Evolutionary conservation across 2,329 filamentous ascomycete species (phyloP).

Genomic region (Incumbomyces delicatus): DNA sequence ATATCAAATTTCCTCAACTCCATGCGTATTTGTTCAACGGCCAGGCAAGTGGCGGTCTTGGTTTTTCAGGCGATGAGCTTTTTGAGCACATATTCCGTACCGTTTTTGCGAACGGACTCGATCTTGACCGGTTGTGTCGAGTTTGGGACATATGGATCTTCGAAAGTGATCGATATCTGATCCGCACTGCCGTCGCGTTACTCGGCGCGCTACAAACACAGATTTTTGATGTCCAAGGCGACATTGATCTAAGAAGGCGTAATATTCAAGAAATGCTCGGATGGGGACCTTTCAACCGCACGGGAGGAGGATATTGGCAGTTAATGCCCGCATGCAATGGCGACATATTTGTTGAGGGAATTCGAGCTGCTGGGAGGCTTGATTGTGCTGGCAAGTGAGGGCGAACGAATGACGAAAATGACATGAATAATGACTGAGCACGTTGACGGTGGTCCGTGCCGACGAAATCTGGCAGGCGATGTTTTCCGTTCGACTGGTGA

Average conservation of each 20-base stretch:
- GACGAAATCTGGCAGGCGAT: neutral
- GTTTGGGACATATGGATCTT: slow-evolving; percentile 55
- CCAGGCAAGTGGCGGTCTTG: slow-evolving; percentile 19
- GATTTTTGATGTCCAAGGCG: slow-evolving; percentile 29
- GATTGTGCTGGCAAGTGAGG: slow-evolving; percentile 18
- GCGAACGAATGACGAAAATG: slow-evolving; percentile 1
- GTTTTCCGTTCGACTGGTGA: neutral
- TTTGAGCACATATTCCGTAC: slow-evolving; percentile 46
- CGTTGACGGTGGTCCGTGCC: neutral
- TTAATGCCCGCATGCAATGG: slow-evolving; percentile 30
- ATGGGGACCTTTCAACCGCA: slow-evolving; percentile 27
- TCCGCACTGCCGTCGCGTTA: slow-evolving; percentile 36
- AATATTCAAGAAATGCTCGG: slow-evolving; percentile 24
- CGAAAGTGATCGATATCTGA: slow-evolving; percentile 46
- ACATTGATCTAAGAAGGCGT: slow-evolving; percentile 26
- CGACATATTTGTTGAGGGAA: slow-evolving; percentile 33
- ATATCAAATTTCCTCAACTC: slow-evolving; percentile 49
- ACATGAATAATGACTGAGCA: slow-evolving; percentile 1
- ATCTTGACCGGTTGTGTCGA: slow-evolving; percentile 44
- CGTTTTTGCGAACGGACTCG: slow-evolving; percentile 43
- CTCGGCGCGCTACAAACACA: slow-evolving; percentile 33
- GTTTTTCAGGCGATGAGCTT: slow-evolving; percentile 30
- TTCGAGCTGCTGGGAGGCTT: slow-evolving; percentile 34
- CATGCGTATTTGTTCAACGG: slow-evolving; percentile 42
- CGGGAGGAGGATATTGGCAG: slow-evolving; percentile 32